Base-by-base conservation (phyloP, 139 green algal species). In the Bryopsis sp. region DNA sequence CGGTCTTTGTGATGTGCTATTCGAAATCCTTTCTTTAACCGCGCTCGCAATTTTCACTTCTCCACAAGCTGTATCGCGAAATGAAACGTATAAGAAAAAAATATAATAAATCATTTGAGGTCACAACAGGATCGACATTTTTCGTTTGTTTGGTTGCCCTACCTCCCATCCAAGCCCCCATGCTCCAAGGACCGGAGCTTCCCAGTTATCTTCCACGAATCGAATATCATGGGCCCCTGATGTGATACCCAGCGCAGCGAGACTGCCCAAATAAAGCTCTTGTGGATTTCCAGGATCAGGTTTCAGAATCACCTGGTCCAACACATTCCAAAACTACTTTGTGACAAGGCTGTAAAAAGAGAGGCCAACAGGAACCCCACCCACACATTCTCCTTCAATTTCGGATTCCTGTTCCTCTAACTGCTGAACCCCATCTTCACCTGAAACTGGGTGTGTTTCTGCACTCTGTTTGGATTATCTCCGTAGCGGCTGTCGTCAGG, bases 131-230 rank as follows among this genome's bases (percentile, higher is more conserved):
- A 50, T 50, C 15, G 11, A 50, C 11, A 15, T 50, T 11, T 50
- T 50, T 50, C 11, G 15, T 26, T 50, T 50, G 11, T 50, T 50
- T 11, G 43, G 43, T 26, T 54, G 43, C 62, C 79, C 71, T 38
- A 86, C 82, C 75, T 98, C 94, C 92, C 94, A 99, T 35, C 94
- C 94, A 33, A 99, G 81, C 6, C 94, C 92, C 94, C 90, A 99
- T 28, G 89, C 90, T 3, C 93, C 93, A 64, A 98, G 82, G 68
- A 94, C 94, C 1, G 95, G 95, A 48, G 72, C 88, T 84, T 98
- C 94, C 94, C 94, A 99, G 78, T 99, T 98, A 83, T 99, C 95
- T 79, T 99, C 94, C 38, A 99, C 95, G 76, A 99, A 99, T n/a
- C 79, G 79, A 26, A 85, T 69, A 59, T 85, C 79, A 76, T 85